Base-by-base conservation (phyloP, 2,329 filamentous ascomycete species). In the Xylariaceae sp. region DNA sequence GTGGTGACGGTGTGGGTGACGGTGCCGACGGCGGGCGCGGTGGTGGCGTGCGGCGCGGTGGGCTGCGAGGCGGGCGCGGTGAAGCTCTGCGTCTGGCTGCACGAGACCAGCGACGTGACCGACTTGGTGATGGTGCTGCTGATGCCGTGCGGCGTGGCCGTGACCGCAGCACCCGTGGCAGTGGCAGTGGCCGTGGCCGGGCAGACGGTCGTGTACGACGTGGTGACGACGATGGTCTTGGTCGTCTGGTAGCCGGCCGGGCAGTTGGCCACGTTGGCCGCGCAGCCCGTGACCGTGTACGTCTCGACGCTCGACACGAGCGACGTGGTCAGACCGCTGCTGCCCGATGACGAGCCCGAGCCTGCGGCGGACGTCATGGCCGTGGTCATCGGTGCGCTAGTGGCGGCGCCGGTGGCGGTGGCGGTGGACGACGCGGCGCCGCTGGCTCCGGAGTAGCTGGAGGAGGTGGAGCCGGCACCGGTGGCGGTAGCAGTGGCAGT, bases 221-320 rank as follows among this genome's bases (percentile, higher is more conserved):
- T 50, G n/a, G 52, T 52, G 29, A 56, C 45, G 31, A 54, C 48
- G 22, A 63, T 36, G 19, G 52, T 56, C 16, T 55, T 46, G 22
- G 50, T 49, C 19, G 58, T 55, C 34, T 49, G 49, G 55, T 56
- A 58, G 13, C 50, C 47, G 24, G 56, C 51, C 16, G 60, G 60
- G 50, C 61, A 64, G 56, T 64, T 63, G 39, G 57, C 39, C 13
- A 59, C 57, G 3, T 51, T 49, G 24, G 52, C 55, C 32, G 54
- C 57, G 36, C 61, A 64, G 35, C 49, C 51, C 15, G 60, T 64
- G 21, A 63, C 39, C 17, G 50, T 54, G 46, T 47, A 57, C 9
- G 45, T 49, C 35, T 44, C 30, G 4, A 43, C 45, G 35, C 37
- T 38, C 28, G 38, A 44, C 29, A 50, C 19, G 10, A 47, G 52